A percentile compares a stretch with the other conserved stretches of the same genome.
These are phyloP conservation scores for Tetracentron sinense DNA, from an alignment of 164 flowering plant genomes.

Conservation along the genomic window DNA sequence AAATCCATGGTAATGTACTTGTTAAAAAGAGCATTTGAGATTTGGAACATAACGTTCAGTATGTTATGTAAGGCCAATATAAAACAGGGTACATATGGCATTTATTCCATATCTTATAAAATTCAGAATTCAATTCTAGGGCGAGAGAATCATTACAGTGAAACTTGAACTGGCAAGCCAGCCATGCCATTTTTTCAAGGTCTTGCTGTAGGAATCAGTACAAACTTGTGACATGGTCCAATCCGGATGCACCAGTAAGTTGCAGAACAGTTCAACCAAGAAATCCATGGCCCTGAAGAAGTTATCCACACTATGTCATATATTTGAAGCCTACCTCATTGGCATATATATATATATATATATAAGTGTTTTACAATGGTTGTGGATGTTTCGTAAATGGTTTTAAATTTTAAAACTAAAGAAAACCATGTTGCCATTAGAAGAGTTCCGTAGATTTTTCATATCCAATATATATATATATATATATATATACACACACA, in stretches of 20 bases:
- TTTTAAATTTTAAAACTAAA: no score
- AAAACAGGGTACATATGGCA: not conserved
- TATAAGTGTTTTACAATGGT: no score
- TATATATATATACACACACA: no score
- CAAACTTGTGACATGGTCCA: conserved; percentile 80
- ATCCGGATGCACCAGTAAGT: conserved; percentile 49
- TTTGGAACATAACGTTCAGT: not conserved
- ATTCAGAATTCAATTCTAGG: conserved; percentile 1
- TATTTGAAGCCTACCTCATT: no score
- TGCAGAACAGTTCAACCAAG: conserved; percentile 54
- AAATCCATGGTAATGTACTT: not conserved
- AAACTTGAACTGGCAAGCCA: conserved; percentile 57
- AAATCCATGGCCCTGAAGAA: conserved; percentile 68
- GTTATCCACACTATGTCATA: not conserved
- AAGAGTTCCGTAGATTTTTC: no score
- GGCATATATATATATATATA: no score
- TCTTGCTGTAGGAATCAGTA: conserved; percentile 70
- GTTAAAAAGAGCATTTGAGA: no score
- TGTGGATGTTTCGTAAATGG: no score
- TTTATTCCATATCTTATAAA: not conserved
- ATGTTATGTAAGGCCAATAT: not conserved
- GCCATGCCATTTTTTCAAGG: conserved; percentile 95
- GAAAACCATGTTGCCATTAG: no score
- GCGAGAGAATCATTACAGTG: conserved; percentile 24
- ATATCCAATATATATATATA: no score